phyloP scores from a whole-genome alignment of 768 basidiomycete genomes.

The Tulasnella sp. region DNA sequence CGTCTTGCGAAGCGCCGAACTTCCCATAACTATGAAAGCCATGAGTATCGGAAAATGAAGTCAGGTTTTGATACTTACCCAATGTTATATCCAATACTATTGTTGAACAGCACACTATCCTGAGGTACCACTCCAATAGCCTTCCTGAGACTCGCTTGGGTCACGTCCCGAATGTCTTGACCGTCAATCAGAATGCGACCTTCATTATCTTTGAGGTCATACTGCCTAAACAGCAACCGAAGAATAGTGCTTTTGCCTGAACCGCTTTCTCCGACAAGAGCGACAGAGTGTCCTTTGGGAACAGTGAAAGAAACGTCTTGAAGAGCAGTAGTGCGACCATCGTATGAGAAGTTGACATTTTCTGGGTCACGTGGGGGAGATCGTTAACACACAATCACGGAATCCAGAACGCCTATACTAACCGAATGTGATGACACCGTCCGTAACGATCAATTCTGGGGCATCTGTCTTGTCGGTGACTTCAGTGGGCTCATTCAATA shows the following conservation, averaged over 20 bases:
- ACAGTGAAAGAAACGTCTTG: constrained; percentile 77
- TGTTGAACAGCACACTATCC: constrained; percentile 61
- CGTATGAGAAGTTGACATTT: constrained; percentile 80
- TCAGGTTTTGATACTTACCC: constrained; percentile 31
- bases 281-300: constrained; percentile 75
- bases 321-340: constrained; percentile 53
- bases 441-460: constrained; percentile 52
- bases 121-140: constrained; percentile 88
- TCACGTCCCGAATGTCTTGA: constrained; percentile 76
- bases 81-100: constrained; percentile 59
- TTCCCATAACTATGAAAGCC: constrained; percentile 52
- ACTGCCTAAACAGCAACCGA: constrained; percentile 84
- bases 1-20: constrained; percentile 52
- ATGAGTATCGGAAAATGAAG: constrained; percentile 1
- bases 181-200: constrained; percentile 76
- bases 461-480: constrained; percentile 71
- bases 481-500: constrained; percentile 71
- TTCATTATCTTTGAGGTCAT: constrained; percentile 69
- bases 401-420: constrained; percentile 20
- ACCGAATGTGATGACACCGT: constrained; percentile 85
- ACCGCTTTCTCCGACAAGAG: constrained; percentile 76
- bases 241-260: constrained; percentile 74
- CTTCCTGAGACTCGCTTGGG: constrained; percentile 62
- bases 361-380: constrained; percentile 31
- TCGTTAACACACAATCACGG: background rate